Evolutionary conservation across 495 filamentous ascomycete genomes (phyloP).

Genomic region (Aspergillus cristatus): DNA sequence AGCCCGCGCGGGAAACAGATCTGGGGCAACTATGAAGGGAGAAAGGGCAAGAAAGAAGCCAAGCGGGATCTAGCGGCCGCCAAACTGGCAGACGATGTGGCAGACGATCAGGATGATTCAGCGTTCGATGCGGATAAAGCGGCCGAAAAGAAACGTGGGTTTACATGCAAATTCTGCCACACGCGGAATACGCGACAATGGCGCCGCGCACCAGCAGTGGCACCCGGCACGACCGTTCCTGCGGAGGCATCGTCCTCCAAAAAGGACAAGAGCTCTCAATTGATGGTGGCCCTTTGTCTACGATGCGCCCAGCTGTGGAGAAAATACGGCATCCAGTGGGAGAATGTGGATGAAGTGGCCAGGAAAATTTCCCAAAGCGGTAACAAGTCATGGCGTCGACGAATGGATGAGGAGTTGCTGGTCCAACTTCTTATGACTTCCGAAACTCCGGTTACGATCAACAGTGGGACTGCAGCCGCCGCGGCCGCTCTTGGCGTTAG

Average conservation of each 20-base stretch:
- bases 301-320: conserved; percentile 89
- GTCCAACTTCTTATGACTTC: conserved; percentile 61
- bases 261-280: conserved; percentile 62
- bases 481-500: conserved; percentile 37
- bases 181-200: conserved; percentile 77
- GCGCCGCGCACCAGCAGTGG: conserved; percentile 73
- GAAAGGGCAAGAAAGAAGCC: conserved; percentile 82
- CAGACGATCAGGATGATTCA: conserved; percentile 89
- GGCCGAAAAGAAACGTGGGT: conserved; percentile 61
- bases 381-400: conserved; percentile 77
- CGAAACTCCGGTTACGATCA: conserved; percentile 39
- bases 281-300: conserved; percentile 77
- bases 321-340: conserved; percentile 91
- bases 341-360: conserved; percentile 85
- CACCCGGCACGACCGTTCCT: conserved; percentile 61
- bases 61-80: conserved; percentile 46
- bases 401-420: conserved; percentile 83
- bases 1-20: conserved; percentile 73
- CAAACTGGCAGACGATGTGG: conserved; percentile 83
- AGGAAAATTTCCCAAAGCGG: conserved; percentile 80
- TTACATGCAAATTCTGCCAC: conserved; percentile 90
- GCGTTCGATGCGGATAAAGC: conserved; percentile 93
- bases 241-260: conserved; percentile 56
- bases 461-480: conserved; percentile 33
- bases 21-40: conserved; percentile 79